These are phyloP conservation scores for Mortierella antarctica DNA, from an alignment of 192 early-diverging fungal species.

Conservation along the genomic window DNA sequence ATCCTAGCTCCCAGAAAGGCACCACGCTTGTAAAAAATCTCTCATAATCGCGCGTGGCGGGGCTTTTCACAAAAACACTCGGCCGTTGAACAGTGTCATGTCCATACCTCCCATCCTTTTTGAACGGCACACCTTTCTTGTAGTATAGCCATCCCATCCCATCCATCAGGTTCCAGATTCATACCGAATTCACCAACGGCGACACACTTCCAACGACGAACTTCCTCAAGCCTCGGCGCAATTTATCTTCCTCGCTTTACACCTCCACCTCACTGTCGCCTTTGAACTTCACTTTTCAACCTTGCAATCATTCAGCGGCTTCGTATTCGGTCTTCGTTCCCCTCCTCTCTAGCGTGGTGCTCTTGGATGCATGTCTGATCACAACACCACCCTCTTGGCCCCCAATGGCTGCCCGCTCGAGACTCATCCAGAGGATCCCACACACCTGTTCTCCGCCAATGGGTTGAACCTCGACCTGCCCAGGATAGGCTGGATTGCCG, in stretches of 20 bases:
- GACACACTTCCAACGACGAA: no score
- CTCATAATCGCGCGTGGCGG: no score
- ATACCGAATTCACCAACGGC: no score
- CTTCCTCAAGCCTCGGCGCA: background rate
- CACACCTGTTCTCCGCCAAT: conserved; percentile 32
- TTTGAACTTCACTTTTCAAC: background rate
- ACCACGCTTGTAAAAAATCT: no score
- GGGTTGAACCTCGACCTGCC: conserved; percentile 54
- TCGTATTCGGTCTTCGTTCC: background rate
- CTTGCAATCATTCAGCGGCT: background rate
- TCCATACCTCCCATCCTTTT: no score
- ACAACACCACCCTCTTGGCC: conserved; percentile 13
- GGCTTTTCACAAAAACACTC: no score
- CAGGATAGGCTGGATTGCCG: conserved; percentile 70
- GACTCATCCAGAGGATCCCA: conserved; percentile 29
- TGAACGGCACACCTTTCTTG: no score
- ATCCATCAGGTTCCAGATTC: no score
- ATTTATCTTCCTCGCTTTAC: background rate
- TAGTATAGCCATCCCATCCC: background rate
- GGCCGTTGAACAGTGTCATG: no score
- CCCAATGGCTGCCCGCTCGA: conserved; percentile 51
- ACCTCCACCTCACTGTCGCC: no score
- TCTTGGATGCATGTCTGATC: conserved; percentile 15
- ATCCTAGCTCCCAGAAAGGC: background rate
- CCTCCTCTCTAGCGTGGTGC: background rate